A percentile compares a stretch with the other conserved stretches of the same genome.
These are phyloP conservation scores for Macrocybe gigantea DNA, from an alignment of 768 basidiomycete species.

Conservation along the genomic window DNA sequence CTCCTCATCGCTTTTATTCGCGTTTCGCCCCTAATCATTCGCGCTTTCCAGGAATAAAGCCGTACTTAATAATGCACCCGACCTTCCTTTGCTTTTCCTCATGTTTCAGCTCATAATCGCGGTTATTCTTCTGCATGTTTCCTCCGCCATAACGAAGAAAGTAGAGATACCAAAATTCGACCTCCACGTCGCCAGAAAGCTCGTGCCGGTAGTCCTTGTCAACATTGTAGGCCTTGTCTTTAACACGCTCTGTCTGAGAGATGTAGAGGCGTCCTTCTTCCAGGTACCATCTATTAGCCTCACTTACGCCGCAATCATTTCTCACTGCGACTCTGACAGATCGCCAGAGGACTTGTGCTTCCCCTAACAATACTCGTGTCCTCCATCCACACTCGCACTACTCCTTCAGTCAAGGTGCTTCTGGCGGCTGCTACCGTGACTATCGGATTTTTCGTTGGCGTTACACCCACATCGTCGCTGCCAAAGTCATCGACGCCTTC, in stretches of 20 bases:
- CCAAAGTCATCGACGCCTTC: conserved; percentile 41
- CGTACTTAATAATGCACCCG: conserved; percentile 60
- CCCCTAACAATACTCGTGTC: conserved; percentile 78
- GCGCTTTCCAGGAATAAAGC: conserved; percentile 58
- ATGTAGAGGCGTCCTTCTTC: conserved; percentile 78
- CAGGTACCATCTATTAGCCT: conserved; percentile 38
- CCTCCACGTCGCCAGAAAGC: conserved; percentile 45
- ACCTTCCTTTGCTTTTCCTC: conserved; percentile 64
- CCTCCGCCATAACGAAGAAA: conserved; percentile 39
- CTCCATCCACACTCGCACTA: conserved; percentile 46
- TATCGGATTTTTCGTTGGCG: conserved; percentile 71
- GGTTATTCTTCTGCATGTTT: conserved; percentile 54
- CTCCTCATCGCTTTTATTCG: no score
- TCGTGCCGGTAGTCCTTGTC: conserved; percentile 57
- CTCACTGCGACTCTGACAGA: conserved; percentile 32
- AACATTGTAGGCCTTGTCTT: conserved; percentile 75
- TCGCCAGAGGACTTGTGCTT: conserved; percentile 79
- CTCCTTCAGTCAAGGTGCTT: conserved; percentile 51
- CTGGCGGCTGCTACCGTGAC: conserved; percentile 60
- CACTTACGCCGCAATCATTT: background rate
- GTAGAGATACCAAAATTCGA: conserved; percentile 57
- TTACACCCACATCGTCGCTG: conserved; percentile 47
- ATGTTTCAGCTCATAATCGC: conserved; percentile 65
- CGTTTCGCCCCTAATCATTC: conserved; percentile 1
- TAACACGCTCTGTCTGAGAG: conserved; percentile 73